These are phyloP conservation scores for Pichia nakasei DNA, from an alignment of 805 yeast species.

Conservation along the genomic window DNA sequence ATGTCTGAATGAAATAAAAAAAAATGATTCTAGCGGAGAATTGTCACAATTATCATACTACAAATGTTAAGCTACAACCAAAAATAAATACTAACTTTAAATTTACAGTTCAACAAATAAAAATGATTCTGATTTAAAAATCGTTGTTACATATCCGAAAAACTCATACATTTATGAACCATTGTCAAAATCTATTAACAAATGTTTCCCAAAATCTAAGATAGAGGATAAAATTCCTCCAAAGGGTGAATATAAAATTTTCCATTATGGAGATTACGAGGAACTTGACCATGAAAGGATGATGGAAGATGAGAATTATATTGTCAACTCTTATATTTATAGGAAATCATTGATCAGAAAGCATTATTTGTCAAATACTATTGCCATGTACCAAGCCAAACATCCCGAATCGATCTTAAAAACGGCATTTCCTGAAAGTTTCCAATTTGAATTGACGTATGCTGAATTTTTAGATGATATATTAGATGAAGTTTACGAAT, in stretches of 20 bases:
- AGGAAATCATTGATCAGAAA: conserved; percentile 88
- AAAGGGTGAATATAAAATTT: conserved; percentile 28
- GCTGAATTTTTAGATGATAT: conserved; percentile 95
- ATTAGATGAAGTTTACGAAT: conserved; percentile 84
- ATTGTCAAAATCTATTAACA: conserved; percentile 29
- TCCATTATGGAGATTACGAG: conserved; percentile 88
- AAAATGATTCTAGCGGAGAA: not conserved
- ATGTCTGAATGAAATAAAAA: not conserved
- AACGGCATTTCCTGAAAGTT: conserved; percentile 63
- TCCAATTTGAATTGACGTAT: conserved; percentile 79
- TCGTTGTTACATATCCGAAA: conserved; percentile 31
- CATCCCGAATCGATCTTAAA: conserved; percentile 58
- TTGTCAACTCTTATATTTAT: conserved; percentile 73
- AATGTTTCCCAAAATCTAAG: conserved; percentile 4
- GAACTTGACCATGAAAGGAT: conserved; percentile 69
- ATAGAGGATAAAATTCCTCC: conserved; percentile 8
- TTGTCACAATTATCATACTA: not conserved
- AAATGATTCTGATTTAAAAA: not conserved
- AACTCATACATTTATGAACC: conserved; percentile 37
- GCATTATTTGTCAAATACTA: conserved; percentile 78
- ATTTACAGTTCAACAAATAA: not conserved
- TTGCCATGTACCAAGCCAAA: conserved; percentile 67
- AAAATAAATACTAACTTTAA: not conserved
- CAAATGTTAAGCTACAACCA: no score
- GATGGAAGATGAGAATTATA: conserved; percentile 37